A percentile compares a stretch with the other conserved stretches of the same genome.
These are phyloP conservation scores for Nematocida homosporus DNA, from an alignment of 371 early-diverging fungal species.

Conservation along the genomic window DNA sequence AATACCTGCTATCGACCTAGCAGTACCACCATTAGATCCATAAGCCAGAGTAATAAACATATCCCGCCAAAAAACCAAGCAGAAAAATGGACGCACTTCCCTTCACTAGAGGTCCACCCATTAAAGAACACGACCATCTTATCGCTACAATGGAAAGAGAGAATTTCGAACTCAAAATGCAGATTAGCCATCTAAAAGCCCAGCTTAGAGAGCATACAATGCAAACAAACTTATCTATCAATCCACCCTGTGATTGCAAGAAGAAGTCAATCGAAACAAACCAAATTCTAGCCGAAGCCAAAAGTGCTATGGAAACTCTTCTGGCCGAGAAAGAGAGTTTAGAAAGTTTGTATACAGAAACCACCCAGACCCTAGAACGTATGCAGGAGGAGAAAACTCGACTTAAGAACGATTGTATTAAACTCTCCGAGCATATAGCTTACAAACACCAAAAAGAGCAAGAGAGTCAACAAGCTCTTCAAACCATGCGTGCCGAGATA, in stretches of 20 bases:
- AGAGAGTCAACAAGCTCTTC: slow-evolving; percentile 20
- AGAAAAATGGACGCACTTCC: slow-evolving; percentile 10
- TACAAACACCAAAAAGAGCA: slow-evolving; percentile 11
- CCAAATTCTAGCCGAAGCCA: slow-evolving; percentile 30
- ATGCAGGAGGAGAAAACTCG: slow-evolving; percentile 38
- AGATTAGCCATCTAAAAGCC: slow-evolving; percentile 33
- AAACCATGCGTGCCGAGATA: slow-evolving; percentile 24
- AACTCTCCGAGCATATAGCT: slow-evolving; percentile 42
- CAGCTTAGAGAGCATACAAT: slow-evolving; percentile 37
- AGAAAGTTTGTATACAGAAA: not conserved
- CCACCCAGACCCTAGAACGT: not conserved
- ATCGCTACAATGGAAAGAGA: slow-evolving; percentile 43
- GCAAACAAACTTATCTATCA: slow-evolving; percentile 37
- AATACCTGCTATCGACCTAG: slow-evolving; percentile 45
- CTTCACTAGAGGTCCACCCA: slow-evolving; percentile 7
- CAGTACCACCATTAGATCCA: slow-evolving; percentile 64
- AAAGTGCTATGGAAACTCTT: slow-evolving; percentile 27
- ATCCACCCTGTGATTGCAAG: slow-evolving; percentile 48
- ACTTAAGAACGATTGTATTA: slow-evolving; percentile 34
- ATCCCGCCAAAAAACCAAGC: slow-evolving; percentile 5
- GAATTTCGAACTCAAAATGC: slow-evolving; percentile 53
- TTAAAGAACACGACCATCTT: slow-evolving; percentile 33
- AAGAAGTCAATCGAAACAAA: slow-evolving; percentile 40
- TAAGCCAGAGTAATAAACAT: slow-evolving; percentile 61
- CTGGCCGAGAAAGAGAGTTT: slow-evolving; percentile 12